Conservation (phyloP, 2,329 filamentous ascomycete genomes). For the Penicillium sp. region DNA sequence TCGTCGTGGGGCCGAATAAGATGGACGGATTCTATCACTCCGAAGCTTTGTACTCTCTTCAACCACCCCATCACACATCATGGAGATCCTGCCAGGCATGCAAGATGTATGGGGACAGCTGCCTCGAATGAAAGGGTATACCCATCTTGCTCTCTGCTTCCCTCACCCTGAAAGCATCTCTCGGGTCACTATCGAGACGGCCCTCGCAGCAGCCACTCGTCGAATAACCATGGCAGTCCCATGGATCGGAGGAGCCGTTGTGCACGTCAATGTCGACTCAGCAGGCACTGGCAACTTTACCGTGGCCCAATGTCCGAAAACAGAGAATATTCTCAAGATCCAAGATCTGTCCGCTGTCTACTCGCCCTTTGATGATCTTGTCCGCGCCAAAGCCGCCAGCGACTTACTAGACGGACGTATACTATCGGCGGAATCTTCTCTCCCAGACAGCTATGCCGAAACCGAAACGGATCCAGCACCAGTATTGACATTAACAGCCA, state of each 20-base stretch:
- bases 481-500: constrained; percentile 8
- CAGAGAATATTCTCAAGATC: constrained; percentile 5
- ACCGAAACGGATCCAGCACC: constrained; percentile 1
- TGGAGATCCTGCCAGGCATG: constrained; percentile 3
- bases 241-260: constrained; percentile 24
- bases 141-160: constrained; percentile 15
- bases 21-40: too few relatives aligned
- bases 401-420: constrained; percentile 1
- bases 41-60: too few relatives aligned
- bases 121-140: constrained; percentile 19
- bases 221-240: constrained; percentile 17
- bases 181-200: constrained; percentile 5
- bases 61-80: too few relatives aligned
- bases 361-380: constrained; percentile 5
- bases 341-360: constrained; percentile 8
- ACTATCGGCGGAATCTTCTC: constrained; percentile 4
- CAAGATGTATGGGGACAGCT: constrained; percentile 18
- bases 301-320: not conserved
- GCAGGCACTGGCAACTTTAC: constrained; percentile 5
- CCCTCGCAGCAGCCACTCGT: constrained; percentile 10
- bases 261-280: constrained; percentile 17
- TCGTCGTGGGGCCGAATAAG: too few relatives aligned
- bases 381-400: not conserved
- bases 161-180: not conserved
- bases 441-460: constrained; percentile 9